A percentile compares a stretch with the other conserved stretches of the same genome.
phyloP scores from a whole-genome alignment of 495 filamentous ascomycete species.

The Paragyromitra xinjiangensis region DNA sequence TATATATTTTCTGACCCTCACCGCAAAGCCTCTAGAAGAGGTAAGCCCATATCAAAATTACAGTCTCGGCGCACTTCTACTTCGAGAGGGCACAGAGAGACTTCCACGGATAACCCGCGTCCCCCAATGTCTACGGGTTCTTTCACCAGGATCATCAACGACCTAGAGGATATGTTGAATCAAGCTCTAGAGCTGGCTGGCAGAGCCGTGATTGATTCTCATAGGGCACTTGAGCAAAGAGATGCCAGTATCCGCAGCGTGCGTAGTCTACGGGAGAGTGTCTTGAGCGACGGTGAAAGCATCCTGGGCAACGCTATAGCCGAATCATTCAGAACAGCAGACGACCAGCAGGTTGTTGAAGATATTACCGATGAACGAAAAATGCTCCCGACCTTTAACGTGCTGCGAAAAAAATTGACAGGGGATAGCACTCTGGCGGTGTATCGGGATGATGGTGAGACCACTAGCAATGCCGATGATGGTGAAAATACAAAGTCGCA shows the following conservation, averaged over 20 bases:
- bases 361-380: background rate
- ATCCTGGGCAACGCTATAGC: constrained; percentile 23
- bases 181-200: constrained; percentile 53
- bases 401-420: background rate
- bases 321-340: constrained; percentile 38
- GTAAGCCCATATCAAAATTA: background rate
- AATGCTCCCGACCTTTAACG: background rate
- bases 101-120: background rate
- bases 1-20: constrained; percentile 30
- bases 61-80: constrained; percentile 8
- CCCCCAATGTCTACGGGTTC: constrained; percentile 38
- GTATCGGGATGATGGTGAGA: constrained; percentile 15
- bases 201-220: constrained; percentile 47
- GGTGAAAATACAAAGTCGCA: background rate
- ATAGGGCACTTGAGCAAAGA: constrained; percentile 46
- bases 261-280: constrained; percentile 28
- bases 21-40: background rate
- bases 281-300: constrained; percentile 20
- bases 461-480: background rate
- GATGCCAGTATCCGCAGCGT: constrained; percentile 46
- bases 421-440: constrained; percentile 16
- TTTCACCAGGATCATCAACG: constrained; percentile 48
- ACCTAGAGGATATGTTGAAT: constrained; percentile 55
- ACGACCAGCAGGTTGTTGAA: constrained; percentile 7
- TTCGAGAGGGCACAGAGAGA: constrained; percentile 1